A percentile compares a stretch with the other conserved stretches of the same genome.
phyloP scores from a whole-genome alignment of 129 eudicot genomes.

The Tagetes erecta region DNA sequence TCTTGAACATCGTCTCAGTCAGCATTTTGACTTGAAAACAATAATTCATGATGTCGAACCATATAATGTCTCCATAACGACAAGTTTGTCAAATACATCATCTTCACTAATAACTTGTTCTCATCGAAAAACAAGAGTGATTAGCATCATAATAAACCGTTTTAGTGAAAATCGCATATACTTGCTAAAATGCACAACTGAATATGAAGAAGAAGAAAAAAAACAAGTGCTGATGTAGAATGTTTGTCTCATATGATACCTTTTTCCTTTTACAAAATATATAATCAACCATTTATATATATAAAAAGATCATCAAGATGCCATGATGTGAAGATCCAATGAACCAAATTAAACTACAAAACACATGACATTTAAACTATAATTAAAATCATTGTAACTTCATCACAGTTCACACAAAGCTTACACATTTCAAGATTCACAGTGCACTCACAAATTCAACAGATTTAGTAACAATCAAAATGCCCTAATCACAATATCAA shows the following conservation, averaged over 20 bases:
- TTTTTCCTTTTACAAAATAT: constrained; percentile 17
- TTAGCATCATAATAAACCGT: not conserved
- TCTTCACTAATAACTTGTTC: constrained; percentile 2
- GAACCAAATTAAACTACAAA: constrained; percentile 24
- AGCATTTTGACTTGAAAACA: too few relatives aligned
- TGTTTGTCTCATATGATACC: not conserved
- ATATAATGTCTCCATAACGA: not conserved
- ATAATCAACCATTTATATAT: not conserved
- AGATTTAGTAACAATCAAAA: not conserved
- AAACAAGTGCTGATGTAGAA: constrained; percentile 10
- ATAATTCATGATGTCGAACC: too few relatives aligned
- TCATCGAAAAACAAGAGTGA: not conserved
- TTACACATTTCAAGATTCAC: too few relatives aligned
- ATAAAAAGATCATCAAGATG: constrained; percentile 24
- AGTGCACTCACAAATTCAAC: not conserved
- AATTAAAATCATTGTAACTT: constrained; percentile 20
- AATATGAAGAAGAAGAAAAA: not conserved
- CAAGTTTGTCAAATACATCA: constrained; percentile 9
- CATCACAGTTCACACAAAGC: constrained; percentile 12
- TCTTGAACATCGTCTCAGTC: too few relatives aligned
- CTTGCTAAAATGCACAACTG: not conserved
- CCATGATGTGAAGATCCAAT: constrained; percentile 22
- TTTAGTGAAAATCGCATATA: not conserved
- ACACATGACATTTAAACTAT: not conserved
- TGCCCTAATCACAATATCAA: constrained; percentile 5